Evolutionary conservation across 495 filamentous ascomycete genomes (phyloP).

Genomic region (Podospora pseudopauciseta): DNA sequence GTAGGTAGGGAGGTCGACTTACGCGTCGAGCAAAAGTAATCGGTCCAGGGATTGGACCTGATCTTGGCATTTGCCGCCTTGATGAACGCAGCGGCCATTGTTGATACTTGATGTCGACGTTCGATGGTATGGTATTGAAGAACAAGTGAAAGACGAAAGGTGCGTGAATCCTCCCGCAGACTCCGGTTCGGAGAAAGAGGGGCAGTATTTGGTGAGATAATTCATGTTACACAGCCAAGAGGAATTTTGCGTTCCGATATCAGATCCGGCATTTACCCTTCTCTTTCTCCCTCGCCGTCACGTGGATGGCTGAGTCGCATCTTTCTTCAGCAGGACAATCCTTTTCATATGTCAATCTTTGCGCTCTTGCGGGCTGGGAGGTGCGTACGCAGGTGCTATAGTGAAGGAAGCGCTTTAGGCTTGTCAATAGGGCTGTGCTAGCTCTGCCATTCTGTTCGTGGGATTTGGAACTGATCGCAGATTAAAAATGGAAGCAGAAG

Average conservation of each 20-base stretch:
- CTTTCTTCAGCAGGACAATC: no score
- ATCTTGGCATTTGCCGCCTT: slow-evolving; percentile 92
- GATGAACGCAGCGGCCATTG: slow-evolving; percentile 74
- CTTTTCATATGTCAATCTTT: no score
- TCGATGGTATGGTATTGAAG: not conserved
- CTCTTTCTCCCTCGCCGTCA: not conserved
- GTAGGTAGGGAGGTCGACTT: slow-evolving; percentile 33
- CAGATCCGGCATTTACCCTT: not conserved
- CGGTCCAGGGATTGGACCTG: slow-evolving; percentile 74
- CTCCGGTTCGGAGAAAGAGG: not conserved
- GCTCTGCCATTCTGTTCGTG: not conserved
- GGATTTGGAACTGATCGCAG: no score
- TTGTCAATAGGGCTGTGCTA: not conserved
- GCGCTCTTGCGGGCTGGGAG: no score
- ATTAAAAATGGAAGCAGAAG: not conserved
- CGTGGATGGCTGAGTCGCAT: not conserved
- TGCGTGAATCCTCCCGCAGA: not conserved
- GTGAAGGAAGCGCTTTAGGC: not conserved
- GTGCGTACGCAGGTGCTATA: not conserved
- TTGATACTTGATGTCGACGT: not conserved
- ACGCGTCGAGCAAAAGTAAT: slow-evolving; percentile 96
- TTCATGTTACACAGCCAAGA: not conserved
- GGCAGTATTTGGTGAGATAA: not conserved
- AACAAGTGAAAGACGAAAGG: not conserved
- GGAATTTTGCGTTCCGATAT: not conserved